Percentiles rank a stretch among this genome's conserved stretches.
Conservation (phyloP, 2,329 filamentous ascomycete species). For the Endothia cerciana region DNA sequence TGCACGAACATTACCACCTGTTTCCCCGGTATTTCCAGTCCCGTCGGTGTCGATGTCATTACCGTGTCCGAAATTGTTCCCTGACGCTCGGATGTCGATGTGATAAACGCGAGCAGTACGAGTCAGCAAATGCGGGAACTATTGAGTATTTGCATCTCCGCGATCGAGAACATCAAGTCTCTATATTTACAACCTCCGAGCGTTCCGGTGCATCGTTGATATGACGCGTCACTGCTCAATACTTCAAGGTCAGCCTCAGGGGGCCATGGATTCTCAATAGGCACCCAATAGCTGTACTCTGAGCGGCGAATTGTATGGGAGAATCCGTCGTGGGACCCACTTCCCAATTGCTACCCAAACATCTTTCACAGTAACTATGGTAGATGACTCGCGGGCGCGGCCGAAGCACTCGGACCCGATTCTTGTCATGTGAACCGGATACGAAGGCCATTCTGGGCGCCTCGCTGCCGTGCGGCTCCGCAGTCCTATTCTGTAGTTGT, state of each 20-base stretch:
- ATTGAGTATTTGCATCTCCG: not conserved
- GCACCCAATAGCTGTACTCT: not conserved
- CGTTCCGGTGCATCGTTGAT: not conserved
- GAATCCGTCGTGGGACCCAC: not conserved
- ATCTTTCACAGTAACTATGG: not conserved
- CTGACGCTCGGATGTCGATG: not conserved
- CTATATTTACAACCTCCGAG: not conserved
- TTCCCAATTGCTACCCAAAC: not conserved
- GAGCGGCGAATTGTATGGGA: not conserved
- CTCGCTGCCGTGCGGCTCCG: constrained; percentile 3
- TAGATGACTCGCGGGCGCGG: not conserved
- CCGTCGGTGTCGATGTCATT: no score
- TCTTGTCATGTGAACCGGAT: not conserved
- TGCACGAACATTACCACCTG: no score
- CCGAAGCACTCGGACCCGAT: not conserved
- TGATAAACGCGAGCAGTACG: not conserved
- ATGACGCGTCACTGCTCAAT: not conserved
- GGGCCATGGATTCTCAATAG: not conserved
- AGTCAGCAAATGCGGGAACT: not conserved
- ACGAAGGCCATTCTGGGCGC: not conserved
- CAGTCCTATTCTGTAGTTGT: not conserved
- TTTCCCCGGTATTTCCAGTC: no score
- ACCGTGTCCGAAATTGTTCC: not conserved
- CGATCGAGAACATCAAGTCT: not conserved
- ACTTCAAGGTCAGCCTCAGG: not conserved